Evolutionary conservation across 108 stramenopile genomes (phyloP).

Genomic region (Cyclostephanos invisitatus): DNA sequence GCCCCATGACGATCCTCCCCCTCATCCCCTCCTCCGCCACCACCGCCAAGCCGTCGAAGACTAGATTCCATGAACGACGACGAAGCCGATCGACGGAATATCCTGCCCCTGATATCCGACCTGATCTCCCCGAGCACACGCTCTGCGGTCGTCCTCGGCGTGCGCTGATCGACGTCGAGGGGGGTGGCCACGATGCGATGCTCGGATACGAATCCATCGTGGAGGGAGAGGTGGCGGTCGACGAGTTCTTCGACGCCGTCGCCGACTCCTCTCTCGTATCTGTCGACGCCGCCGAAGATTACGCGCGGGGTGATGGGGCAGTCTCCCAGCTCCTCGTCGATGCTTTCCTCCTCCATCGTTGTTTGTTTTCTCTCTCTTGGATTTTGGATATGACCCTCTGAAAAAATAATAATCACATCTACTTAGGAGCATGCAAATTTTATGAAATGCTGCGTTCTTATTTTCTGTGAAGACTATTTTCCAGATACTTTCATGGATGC

Average conservation of each 20-base stretch:
- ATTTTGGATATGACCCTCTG: too few relatives aligned
- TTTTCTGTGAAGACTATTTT: too few relatives aligned
- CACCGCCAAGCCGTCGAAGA: not conserved
- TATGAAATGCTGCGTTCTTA: too few relatives aligned
- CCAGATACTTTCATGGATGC: too few relatives aligned
- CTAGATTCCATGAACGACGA: not conserved
- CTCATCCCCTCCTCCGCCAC: not conserved
- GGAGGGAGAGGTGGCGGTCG: not conserved
- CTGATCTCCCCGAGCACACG: not conserved
- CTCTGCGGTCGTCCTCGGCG: not conserved
- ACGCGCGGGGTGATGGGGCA: not conserved
- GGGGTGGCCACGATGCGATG: not conserved
- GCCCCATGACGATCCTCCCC: not conserved
- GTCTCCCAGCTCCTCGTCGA: not conserved
- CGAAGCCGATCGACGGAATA: not conserved
- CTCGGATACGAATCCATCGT: not conserved
- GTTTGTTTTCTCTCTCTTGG: too few relatives aligned
- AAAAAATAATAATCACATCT: too few relatives aligned
- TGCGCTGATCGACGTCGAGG: not conserved
- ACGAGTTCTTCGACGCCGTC: not conserved
- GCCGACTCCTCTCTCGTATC: too few relatives aligned
- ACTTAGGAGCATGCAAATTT: too few relatives aligned
- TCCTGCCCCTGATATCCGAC: not conserved
- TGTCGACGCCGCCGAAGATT: not conserved
- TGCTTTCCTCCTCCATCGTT: not conserved